A percentile compares a stretch with the other conserved stretches of the same genome.
phyloP scores from a whole-genome alignment of 202 grass and related monocot species.

The Digitaria exilis region DNA sequence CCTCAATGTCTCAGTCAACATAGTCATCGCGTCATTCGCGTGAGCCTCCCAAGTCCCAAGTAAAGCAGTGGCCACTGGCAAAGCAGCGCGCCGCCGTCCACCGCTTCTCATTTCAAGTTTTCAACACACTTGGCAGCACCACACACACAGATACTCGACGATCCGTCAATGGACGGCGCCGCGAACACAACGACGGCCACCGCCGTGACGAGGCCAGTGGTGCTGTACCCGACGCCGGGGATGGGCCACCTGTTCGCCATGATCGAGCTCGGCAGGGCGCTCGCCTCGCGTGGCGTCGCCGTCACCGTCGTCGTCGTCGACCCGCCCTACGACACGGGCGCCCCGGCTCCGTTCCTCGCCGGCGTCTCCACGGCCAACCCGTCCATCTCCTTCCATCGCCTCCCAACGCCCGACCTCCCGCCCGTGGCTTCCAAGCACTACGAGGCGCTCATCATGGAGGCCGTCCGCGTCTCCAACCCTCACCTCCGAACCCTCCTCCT shows the following conservation, averaged over 20 bases:
- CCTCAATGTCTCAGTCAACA: too few relatives aligned
- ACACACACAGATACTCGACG: too few relatives aligned
- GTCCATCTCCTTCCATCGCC: constrained; percentile 63
- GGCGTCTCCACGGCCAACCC: constrained; percentile 51
- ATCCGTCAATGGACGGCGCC: too few relatives aligned
- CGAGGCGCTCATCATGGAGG: constrained; percentile 42
- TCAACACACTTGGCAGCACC: too few relatives aligned
- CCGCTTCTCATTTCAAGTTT: too few relatives aligned
- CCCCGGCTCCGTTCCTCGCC: constrained; percentile 40
- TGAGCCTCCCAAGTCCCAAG: too few relatives aligned
- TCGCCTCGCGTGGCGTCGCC: constrained; percentile 38
- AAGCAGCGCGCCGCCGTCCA: too few relatives aligned
- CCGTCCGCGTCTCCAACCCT: constrained; percentile 34
- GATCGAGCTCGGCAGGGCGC: constrained; percentile 62
- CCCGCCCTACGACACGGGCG: constrained; percentile 48
- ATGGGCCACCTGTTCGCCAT: constrained; percentile 83
- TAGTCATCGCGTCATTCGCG: too few relatives aligned
- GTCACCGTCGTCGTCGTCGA: constrained; percentile 55
- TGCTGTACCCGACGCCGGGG: constrained; percentile 67
- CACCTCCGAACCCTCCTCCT: constrained; percentile 41
- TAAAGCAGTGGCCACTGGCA: too few relatives aligned
- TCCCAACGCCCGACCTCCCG: constrained; percentile 37
- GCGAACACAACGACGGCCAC: too few relatives aligned
- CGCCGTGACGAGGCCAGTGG: too few relatives aligned
- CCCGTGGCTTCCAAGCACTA: constrained; percentile 39